Conservation (phyloP, 768 basidiomycete genomes). For the Rhodotorula taiwanensis region DNA sequence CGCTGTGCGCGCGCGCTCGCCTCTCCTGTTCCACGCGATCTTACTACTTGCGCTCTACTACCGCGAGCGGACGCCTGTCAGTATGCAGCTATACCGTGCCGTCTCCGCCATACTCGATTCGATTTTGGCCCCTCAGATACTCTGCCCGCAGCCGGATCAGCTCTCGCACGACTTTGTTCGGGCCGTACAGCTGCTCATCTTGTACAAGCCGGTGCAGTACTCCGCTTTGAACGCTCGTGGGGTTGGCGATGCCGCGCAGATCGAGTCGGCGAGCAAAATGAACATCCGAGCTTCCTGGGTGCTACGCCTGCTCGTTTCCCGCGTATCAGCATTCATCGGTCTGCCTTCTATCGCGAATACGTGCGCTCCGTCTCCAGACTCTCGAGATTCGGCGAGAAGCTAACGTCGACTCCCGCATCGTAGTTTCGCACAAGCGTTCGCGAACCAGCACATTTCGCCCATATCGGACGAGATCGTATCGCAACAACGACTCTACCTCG, state of each 20-base stretch:
- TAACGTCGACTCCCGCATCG: not conserved
- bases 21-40: constrained; percentile 35
- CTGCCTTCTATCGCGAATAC: constrained; percentile 20
- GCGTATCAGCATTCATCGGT: constrained; percentile 21
- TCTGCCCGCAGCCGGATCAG: constrained; percentile 33
- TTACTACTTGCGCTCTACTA: constrained; percentile 34
- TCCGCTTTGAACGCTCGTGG: constrained; percentile 23
- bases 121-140: constrained; percentile 30
- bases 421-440: constrained; percentile 31
- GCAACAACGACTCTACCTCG: constrained; percentile 28
- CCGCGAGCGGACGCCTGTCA: constrained; percentile 16
- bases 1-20: constrained; percentile 23
- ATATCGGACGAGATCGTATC: constrained; percentile 25
- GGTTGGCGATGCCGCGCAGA: constrained; percentile 6
- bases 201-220: constrained; percentile 36
- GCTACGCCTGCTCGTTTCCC: constrained; percentile 17
- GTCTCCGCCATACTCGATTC: constrained; percentile 29
- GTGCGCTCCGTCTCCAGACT: not conserved
- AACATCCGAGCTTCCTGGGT: constrained; percentile 34
- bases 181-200: constrained; percentile 22
- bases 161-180: constrained; percentile 31
- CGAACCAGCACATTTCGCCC: constrained; percentile 13
- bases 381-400: not conserved
- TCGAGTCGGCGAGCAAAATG: constrained; percentile 32
- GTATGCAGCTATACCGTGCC: constrained; percentile 23